phyloP scores from a whole-genome alignment of 106 monocot genomes.

The Iris macrosiphon region DNA sequence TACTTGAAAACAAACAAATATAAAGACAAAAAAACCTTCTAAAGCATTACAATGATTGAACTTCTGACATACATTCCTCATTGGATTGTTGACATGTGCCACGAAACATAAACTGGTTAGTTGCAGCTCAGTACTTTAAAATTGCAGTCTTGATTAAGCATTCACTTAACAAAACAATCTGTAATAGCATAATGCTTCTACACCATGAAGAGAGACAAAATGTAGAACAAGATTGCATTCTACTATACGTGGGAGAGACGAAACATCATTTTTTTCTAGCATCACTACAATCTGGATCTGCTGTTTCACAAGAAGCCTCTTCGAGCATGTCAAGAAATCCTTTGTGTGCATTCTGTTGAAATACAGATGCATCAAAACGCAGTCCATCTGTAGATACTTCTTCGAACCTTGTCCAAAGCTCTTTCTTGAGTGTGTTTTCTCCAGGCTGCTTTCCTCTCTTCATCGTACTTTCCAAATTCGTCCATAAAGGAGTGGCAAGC shows the following conservation, averaged over 20 bases:
- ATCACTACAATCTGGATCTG: background rate
- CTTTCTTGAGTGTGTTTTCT: slow-evolving; percentile 82
- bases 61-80: too few relatives aligned
- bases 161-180: background rate
- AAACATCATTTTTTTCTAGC: too few relatives aligned
- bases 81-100: too few relatives aligned
- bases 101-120: too few relatives aligned
- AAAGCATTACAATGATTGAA: too few relatives aligned
- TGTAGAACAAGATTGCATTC: background rate
- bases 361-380: slow-evolving; percentile 30
- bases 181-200: background rate
- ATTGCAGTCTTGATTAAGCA: too few relatives aligned
- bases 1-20: too few relatives aligned
- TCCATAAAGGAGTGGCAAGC: slow-evolving; percentile 42
- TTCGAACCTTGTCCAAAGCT: slow-evolving; percentile 85
- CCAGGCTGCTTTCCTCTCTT: slow-evolving; percentile 41
- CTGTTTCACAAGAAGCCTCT: slow-evolving; percentile 40
- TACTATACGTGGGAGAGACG: background rate
- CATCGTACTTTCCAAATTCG: slow-evolving; percentile 26
- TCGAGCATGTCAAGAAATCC: slow-evolving; percentile 92
- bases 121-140: too few relatives aligned
- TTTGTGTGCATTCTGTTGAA: slow-evolving; percentile 31
- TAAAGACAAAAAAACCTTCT: too few relatives aligned
- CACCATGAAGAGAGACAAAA: background rate
- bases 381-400: slow-evolving; percentile 43